Conservation (phyloP, 805 yeast genomes). For the Saccharomycopsis oosterbeekiorum region DNA sequence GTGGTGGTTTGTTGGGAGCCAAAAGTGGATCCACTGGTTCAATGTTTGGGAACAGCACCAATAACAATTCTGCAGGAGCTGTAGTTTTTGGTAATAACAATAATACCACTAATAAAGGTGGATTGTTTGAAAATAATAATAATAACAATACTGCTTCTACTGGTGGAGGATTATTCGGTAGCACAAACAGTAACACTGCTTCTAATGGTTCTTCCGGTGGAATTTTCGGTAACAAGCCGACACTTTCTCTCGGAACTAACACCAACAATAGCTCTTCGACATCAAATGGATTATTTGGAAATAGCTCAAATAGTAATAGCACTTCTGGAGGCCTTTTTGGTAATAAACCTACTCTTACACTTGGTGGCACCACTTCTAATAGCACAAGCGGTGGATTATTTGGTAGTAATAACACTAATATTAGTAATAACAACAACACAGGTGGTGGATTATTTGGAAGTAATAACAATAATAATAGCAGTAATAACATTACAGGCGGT, state of each 20-base stretch:
- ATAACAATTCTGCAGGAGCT: slow-evolving; percentile 23
- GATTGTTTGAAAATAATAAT: slow-evolving; percentile 23
- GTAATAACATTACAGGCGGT: slow-evolving; percentile 23
- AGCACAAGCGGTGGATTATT: slow-evolving; percentile 23
- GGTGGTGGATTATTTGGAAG: slow-evolving; percentile 18
- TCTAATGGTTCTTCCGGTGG: slow-evolving; percentile 30
- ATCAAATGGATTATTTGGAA: slow-evolving; percentile 18
- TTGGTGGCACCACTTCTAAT: slow-evolving; percentile 27
- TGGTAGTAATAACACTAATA: slow-evolving; percentile 19
- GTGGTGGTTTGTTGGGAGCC: slow-evolving; percentile 34
- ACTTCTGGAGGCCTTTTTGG: slow-evolving; percentile 21
- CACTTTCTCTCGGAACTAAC: slow-evolving; percentile 14
- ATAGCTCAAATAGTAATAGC: slow-evolving; percentile 3
- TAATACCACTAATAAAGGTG: slow-evolving; percentile 18
- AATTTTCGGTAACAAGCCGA: slow-evolving; percentile 30
- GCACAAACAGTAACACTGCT: slow-evolving; percentile 1
- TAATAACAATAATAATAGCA: slow-evolving; percentile 16
- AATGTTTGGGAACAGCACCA: slow-evolving; percentile 20
- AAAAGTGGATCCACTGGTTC: slow-evolving; percentile 20
- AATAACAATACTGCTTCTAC: slow-evolving; percentile 11
- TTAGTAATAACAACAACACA: slow-evolving; percentile 16
- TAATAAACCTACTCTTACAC: slow-evolving; percentile 11
- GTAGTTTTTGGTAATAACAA: slow-evolving; percentile 16
- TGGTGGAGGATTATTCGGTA: slow-evolving; percentile 20
- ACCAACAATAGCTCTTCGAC: slow-evolving; percentile 19